Base-by-base conservation (phyloP, 352 stramenopile genomes). In the Phytophthora macrochlamydospora region DNA sequence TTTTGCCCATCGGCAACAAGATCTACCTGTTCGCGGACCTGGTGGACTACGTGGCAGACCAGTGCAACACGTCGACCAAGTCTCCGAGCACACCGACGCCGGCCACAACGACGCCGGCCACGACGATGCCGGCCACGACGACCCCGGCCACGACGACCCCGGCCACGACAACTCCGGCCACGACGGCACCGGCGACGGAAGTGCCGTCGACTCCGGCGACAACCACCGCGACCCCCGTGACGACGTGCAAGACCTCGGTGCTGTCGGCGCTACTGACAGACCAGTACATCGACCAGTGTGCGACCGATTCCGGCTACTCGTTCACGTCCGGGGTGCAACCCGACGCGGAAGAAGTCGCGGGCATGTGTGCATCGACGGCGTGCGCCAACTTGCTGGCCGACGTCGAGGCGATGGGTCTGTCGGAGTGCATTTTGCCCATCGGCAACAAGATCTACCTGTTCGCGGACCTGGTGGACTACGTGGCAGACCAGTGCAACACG, bases 391-490 rank as follows among this genome's bases (percentile, higher is more conserved):
- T 72, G 9, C 33, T 72, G 24, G 59, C 46, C 3, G 59, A 72
- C 30, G 65, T 68, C 37, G 57, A 67, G 54, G 65, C 65, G 3
- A 18, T 72, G 44, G 54, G 53, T 38, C 24, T 72, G 52, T 57
- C 53, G 46, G 65, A 72, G 35, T 72, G 65, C 40, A 62, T 51
- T n/a, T 42, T 72, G 32, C 56, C 63, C 9, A 71, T 71, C 45
- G 63, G 63, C 14, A 30, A 68, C 59, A 67, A 72, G 52, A 72
- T 72, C 53, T 63, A 65, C 48, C 30, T 68, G 57, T 68, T 72
- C 65, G 28, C 32, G 13, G 59, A 72, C 54, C 30, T 72, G n/a
- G 43, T 78, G 5, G 48, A 78, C 62, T 64, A 60, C 35, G 62
- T 64, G 14, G 33, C 62, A 7, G 35, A 45, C 11, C 32, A 65